These are phyloP conservation scores for Pseudocercospora macadamiae DNA, from an alignment of 2,329 filamentous ascomycete species.

Conservation along the genomic window DNA sequence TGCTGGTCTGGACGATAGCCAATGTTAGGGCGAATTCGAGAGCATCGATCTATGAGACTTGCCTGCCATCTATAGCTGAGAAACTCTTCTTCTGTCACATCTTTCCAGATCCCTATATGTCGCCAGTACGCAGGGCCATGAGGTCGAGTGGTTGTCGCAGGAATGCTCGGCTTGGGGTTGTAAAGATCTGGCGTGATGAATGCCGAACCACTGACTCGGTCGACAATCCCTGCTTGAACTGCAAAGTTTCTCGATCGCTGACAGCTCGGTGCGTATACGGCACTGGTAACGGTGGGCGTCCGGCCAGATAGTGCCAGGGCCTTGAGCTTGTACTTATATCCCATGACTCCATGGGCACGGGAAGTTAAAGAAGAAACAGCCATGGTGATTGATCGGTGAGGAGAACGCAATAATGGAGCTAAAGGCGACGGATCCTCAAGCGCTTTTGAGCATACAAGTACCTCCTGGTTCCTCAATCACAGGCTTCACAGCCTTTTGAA, in stretches of 20 bases:
- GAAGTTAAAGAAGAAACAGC: neutral
- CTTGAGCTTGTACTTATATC: neutral
- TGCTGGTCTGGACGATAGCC: slow-evolving; percentile 44
- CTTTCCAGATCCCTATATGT: slow-evolving; percentile 46
- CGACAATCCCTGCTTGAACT: slow-evolving; percentile 12
- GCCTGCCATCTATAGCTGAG: slow-evolving; percentile 60
- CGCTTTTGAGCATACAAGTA: slow-evolving; percentile 5
- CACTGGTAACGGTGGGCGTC: neutral
- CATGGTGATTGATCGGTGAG: slow-evolving; percentile 1
- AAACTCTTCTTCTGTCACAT: slow-evolving; percentile 54
- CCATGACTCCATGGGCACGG: neutral
- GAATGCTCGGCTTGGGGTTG: neutral
- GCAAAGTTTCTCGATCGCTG: slow-evolving; percentile 9
- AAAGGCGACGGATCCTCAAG: neutral
- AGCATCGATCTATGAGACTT: slow-evolving; percentile 34
- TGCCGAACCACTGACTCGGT: slow-evolving; percentile 11
- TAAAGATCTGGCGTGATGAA: slow-evolving; percentile 15
- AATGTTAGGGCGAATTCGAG: slow-evolving; percentile 4
- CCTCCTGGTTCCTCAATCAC: neutral
- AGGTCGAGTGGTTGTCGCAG: neutral
- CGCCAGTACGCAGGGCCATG: slow-evolving; percentile 23
- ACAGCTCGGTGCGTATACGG: neutral
- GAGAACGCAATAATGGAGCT: neutral
- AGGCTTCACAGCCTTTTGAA: no score
- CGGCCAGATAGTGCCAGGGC: neutral